Evolutionary conservation across 2,329 filamentous ascomycete species (phyloP).

Genomic region (Alternaria arbusti): DNA sequence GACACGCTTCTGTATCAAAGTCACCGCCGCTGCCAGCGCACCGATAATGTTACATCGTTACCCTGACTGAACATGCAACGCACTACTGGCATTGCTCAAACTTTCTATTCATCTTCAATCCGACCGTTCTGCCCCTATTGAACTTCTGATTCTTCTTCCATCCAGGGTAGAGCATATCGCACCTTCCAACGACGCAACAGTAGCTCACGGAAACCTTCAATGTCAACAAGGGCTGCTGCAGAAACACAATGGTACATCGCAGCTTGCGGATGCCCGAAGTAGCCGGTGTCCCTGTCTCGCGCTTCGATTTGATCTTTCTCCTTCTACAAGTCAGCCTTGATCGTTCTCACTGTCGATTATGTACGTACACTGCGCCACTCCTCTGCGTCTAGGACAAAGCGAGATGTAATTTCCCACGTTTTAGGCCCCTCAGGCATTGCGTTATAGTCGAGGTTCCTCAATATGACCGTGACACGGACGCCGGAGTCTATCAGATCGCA

Average conservation of each 20-base stretch:
- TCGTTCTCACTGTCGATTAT: neutral
- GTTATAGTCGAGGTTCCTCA: neutral
- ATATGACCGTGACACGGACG: neutral
- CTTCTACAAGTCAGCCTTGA: neutral
- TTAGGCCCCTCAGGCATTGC: fast-evolving
- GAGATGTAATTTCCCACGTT: neutral
- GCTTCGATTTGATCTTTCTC: neutral
- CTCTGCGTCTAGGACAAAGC: neutral
- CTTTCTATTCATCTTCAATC: neutral
- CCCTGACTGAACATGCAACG: neutral
- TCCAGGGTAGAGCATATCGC: neutral
- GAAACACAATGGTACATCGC: neutral
- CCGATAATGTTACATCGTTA: neutral
- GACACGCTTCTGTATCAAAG: neutral
- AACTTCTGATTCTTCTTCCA: neutral
- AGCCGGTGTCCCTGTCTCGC: neutral
- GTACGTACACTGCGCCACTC: neutral
- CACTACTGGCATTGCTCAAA: neutral
- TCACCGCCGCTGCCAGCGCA: neutral
- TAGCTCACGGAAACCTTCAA: neutral
- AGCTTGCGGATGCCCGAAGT: neutral
- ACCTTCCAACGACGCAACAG: neutral
- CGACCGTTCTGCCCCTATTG: neutral
- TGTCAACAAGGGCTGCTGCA: neutral
- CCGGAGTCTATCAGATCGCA: neutral